Evolutionary conservation across 257 asterid genomes (phyloP).

Genomic region (Solanum tacnaense): DNA sequence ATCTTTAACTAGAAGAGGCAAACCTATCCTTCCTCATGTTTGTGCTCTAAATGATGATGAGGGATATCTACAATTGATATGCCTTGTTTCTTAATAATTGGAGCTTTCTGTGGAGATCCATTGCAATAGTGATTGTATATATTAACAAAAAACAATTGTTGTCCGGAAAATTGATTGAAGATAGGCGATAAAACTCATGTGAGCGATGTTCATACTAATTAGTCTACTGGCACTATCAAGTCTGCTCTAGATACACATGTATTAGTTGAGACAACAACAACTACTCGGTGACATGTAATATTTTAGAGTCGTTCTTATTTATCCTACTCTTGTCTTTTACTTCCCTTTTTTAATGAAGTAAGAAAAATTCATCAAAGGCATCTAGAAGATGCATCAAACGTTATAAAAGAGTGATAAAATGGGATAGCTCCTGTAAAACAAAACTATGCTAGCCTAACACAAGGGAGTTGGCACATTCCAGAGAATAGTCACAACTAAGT

Average conservation of each 20-base stretch:
- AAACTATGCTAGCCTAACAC: neutral
- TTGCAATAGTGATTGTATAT: neutral
- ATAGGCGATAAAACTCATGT: neutral
- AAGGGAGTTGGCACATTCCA: neutral
- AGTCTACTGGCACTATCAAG: neutral
- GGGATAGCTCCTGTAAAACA: neutral
- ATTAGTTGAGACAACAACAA: neutral
- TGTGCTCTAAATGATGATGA: neutral
- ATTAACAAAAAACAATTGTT: neutral
- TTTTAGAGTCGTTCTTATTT: neutral
- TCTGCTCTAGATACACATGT: neutral
- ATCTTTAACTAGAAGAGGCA: neutral
- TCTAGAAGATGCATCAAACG: neutral
- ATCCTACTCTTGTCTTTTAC: neutral
- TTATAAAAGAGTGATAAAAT: neutral
- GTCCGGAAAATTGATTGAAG: neutral
- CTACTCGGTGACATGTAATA: neutral
- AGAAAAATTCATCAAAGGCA: neutral
- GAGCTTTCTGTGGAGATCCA: neutral
- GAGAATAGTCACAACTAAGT: neutral
- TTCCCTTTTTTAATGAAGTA: neutral
- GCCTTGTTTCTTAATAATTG: neutral
- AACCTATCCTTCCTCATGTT: neutral
- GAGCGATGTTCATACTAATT: neutral
- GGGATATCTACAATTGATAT: neutral